These are phyloP conservation scores for Fusarium kyushuense DNA, from an alignment of 2,329 filamentous ascomycete species.

Conservation along the genomic window DNA sequence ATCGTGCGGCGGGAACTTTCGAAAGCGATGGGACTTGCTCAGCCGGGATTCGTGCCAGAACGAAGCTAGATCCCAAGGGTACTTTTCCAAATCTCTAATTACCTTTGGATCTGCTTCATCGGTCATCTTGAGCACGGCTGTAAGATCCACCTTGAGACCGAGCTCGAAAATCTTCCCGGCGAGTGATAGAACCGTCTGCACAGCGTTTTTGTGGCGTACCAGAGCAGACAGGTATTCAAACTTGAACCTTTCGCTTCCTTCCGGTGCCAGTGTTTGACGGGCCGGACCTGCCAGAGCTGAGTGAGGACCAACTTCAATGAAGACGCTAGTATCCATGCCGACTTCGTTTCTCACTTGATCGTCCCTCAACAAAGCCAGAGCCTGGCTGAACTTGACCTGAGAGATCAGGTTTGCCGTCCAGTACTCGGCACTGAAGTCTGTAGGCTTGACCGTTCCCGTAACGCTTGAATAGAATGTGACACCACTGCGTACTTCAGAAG, in stretches of 20 bases:
- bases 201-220: neutral
- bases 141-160: neutral
- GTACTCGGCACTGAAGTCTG: neutral
- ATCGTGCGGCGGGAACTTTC: slow-evolving; percentile 23
- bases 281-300: slow-evolving; percentile 2
- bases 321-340: neutral
- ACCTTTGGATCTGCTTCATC: neutral
- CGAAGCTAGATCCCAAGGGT: slow-evolving; percentile 5
- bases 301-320: slow-evolving; percentile 7
- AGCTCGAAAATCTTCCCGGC: neutral
- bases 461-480: slow-evolving; percentile 9
- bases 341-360: neutral
- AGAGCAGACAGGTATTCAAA: slow-evolving; percentile 1
- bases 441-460: neutral
- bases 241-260: neutral
- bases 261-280: neutral
- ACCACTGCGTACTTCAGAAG: neutral
- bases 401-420: neutral
- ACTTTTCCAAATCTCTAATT: neutral
- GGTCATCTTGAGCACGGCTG: neutral
- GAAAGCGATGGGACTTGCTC: slow-evolving; percentile 16
- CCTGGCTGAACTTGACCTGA: slow-evolving; percentile 13
- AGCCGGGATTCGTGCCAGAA: slow-evolving; percentile 28
- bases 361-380: neutral
- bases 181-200: neutral